Percentiles rank a stretch among this genome's conserved stretches.
Evolutionary conservation across 306 rosid species (phyloP).

Genomic region (Cucumis hystrix): DNA sequence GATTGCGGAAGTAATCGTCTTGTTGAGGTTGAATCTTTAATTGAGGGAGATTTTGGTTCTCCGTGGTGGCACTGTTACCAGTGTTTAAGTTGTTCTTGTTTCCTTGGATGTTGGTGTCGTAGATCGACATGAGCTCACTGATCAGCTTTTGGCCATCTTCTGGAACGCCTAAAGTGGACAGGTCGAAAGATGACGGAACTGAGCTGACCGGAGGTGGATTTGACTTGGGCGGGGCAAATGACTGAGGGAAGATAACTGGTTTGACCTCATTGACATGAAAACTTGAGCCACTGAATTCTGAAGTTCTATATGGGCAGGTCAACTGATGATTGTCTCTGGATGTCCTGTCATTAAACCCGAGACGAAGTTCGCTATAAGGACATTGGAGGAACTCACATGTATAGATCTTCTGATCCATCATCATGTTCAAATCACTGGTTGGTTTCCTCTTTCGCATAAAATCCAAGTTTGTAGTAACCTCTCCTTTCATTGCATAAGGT

Average conservation of each 20-base stretch:
- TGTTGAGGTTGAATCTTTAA: constrained; percentile 24
- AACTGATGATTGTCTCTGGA: constrained; percentile 60
- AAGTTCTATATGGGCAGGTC: constrained; percentile 21
- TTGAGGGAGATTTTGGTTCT: constrained; percentile 26
- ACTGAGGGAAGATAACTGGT: constrained; percentile 35
- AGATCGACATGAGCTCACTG: constrained; percentile 42
- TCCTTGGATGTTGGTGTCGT: constrained; percentile 28
- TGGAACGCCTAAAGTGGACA: constrained; percentile 42
- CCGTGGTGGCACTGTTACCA: constrained; percentile 7
- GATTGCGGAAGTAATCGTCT: constrained; percentile 24
- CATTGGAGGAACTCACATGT: constrained; percentile 52
- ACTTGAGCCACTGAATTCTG: constrained; percentile 22
- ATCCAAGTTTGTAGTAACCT: constrained; percentile 37
- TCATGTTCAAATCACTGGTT: constrained; percentile 23
- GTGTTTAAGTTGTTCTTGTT: constrained; percentile 19
- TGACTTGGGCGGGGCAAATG: constrained; percentile 28
- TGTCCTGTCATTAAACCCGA: constrained; percentile 42
- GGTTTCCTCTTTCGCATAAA: constrained; percentile 53
- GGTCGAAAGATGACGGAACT: constrained; percentile 30
- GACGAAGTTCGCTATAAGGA: constrained; percentile 34
- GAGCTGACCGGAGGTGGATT: constrained; percentile 20
- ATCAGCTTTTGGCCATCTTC: constrained; percentile 47
- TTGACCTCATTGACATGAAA: constrained; percentile 43
- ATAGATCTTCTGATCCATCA: constrained; percentile 34
- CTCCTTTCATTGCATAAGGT: constrained; percentile 38